Base-by-base conservation (phyloP, 306 rosid genomes). In the Fragaria vesca region DNA sequence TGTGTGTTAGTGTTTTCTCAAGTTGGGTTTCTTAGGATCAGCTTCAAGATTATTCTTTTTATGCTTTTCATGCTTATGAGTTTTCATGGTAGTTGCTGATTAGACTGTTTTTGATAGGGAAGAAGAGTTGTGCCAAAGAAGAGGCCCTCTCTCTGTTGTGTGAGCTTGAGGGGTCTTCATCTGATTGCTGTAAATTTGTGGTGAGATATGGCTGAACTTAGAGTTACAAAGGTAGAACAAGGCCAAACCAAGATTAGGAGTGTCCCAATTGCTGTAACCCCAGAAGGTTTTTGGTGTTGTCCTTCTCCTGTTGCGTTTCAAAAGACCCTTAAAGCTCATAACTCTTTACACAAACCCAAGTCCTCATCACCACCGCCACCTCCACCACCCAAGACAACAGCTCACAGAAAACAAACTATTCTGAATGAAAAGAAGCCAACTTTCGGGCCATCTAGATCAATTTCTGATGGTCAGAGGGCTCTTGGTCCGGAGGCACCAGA, bases 271-370 rank as follows among this genome's bases (percentile, higher is more conserved):
- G 98, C 94, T 43, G 97, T 91, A 36, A 94, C 96, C 65, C 98
- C 97, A 11, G 98, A 94, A 88, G 97, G 97, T 30, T 91, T 94
- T 69, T 91, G 98, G 97, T 91, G 97, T 69, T 94, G 97, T 68
- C 98, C 98, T 83, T 88, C 97, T 26, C 97, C 98, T 79, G 94
- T 91, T 73, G 97, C 81, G 82, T 94, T 94, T 78, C 97, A 91
- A 80, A 94, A 94, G 88, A 90, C 84, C 76, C 83, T 87, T 17
- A 93, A 93, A 75, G 36, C 85, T 81, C 96, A 91, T 81, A 86
- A 86, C 72, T 85, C 98, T 70, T 69, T 91, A 38, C 89, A 90
- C 82, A 94, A 89, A 76, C 87, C 90, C 47, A 91, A 90, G 88
- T 87, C 94, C 71, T 83, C 97, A 73, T 86, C 94, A 48, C 85